phyloP scores from a whole-genome alignment of 1,284 basidiomycete species.

The Cryptococcus sp. region DNA sequence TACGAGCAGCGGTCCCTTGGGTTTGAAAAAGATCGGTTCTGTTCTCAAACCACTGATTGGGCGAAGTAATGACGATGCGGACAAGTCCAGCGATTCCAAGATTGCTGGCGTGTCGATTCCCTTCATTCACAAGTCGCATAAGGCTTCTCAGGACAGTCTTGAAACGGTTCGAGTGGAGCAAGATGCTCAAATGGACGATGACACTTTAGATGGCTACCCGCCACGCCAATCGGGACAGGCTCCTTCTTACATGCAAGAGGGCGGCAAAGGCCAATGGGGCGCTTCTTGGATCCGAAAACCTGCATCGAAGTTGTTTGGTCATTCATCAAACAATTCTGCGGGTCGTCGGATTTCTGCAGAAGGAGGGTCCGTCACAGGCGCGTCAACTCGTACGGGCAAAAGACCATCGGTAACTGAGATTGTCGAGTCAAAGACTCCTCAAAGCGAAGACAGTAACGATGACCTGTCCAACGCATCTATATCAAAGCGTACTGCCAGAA shows the following conservation, averaged over 20 bases:
- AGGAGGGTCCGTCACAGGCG: slow-evolving; percentile 1
- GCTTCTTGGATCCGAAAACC: slow-evolving; percentile 46
- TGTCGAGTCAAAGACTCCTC: slow-evolving; percentile 19
- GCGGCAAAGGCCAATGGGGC: slow-evolving; percentile 22
- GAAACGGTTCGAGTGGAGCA: slow-evolving; percentile 20
- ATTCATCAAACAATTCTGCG: slow-evolving; percentile 22
- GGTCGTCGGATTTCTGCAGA: slow-evolving; percentile 6
- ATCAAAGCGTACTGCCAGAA: slow-evolving; percentile 9
- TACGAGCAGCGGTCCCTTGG: slow-evolving; percentile 26
- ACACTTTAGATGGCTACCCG: slow-evolving; percentile 40
- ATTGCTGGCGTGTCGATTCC: slow-evolving; percentile 14
- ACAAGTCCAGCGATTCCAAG: background rate
- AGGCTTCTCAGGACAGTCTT: slow-evolving; percentile 21
- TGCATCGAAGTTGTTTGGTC: slow-evolving; percentile 38
- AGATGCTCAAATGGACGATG: slow-evolving; percentile 10
- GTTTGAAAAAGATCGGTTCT: slow-evolving; percentile 31
- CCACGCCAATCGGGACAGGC: slow-evolving; percentile 37
- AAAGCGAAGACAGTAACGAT: slow-evolving; percentile 15
- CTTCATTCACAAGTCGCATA: slow-evolving; percentile 15
- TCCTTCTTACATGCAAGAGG: slow-evolving; percentile 35
- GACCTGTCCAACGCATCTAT: slow-evolving; percentile 7
- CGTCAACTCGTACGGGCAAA: slow-evolving; percentile 6
- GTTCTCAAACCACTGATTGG: slow-evolving; percentile 37
- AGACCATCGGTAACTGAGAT: slow-evolving; percentile 22
- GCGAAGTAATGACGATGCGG: slow-evolving; percentile 6